phyloP scores from a whole-genome alignment of 371 early-diverging fungal species.

The Mucor piriformis region DNA sequence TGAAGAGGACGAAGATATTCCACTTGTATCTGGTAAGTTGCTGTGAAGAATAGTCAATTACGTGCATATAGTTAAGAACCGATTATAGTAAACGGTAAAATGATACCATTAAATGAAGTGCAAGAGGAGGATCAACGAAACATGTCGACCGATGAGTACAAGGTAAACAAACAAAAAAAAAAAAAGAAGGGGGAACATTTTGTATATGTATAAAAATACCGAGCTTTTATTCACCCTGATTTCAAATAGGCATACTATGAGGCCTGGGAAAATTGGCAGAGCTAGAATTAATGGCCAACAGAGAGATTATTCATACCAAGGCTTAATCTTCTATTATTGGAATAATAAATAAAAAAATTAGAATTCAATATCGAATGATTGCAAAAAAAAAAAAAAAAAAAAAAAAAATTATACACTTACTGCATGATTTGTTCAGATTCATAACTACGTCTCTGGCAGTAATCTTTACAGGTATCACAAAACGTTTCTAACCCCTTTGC shows the following conservation, averaged over 20 bases:
- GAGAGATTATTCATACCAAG: slow-evolving; percentile 11
- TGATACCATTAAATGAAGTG: slow-evolving; percentile 58
- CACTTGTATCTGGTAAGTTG: slow-evolving; percentile 45
- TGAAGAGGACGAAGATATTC: slow-evolving; percentile 44
- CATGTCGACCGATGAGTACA: slow-evolving; percentile 66
- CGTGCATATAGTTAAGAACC: not conserved
- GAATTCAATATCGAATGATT: not conserved
- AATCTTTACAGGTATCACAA: slow-evolving; percentile 67
- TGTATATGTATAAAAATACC: no score
- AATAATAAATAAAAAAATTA: not conserved
- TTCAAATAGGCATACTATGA: slow-evolving; percentile 48
- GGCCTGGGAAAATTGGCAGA: slow-evolving; percentile 55
- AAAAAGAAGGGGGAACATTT: no score
- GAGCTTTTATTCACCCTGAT: not conserved
- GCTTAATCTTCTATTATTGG: slow-evolving; percentile 1
- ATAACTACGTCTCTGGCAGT: slow-evolving; percentile 64
- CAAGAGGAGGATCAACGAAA: slow-evolving; percentile 59
- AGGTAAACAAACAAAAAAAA: slow-evolving; percentile 33
- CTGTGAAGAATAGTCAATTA: not conserved
- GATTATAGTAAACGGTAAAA: slow-evolving; percentile 47
- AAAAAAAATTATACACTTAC: slow-evolving; percentile 6
- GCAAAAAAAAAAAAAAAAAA: no score
- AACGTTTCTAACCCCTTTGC: slow-evolving; percentile 61
- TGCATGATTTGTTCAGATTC: slow-evolving; percentile 53
- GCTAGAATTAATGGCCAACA: not conserved